Percentiles rank a stretch among this genome's conserved stretches.
phyloP scores from a whole-genome alignment of 2,329 filamentous ascomycete genomes.

The Incumbomyces lentus region DNA sequence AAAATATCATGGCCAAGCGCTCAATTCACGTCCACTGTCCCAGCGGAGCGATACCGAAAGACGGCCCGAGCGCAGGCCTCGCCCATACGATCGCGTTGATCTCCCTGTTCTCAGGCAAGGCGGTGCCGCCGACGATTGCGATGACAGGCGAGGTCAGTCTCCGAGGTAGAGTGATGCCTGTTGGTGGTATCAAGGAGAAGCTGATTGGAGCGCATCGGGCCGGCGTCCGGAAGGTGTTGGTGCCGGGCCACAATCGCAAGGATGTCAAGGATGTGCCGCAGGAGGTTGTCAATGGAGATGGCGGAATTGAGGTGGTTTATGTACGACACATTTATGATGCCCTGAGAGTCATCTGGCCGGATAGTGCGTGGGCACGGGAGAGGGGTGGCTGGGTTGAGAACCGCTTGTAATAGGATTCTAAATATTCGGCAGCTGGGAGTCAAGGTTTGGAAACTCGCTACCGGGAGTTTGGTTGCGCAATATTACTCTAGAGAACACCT shows the following conservation, averaged over 20 bases:
- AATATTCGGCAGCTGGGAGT: no score
- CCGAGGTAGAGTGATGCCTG: slow-evolving; percentile 79
- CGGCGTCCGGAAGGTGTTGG: slow-evolving; percentile 84
- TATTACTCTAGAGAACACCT: no score
- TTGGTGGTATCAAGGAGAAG: slow-evolving; percentile 98
- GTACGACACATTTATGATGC: slow-evolving; percentile 96
- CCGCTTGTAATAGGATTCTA: slow-evolving; percentile 49
- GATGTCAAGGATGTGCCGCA: slow-evolving; percentile 82
- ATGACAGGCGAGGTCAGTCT: slow-evolving; percentile 83
- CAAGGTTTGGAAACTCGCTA: no score
- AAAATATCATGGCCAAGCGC: slow-evolving; percentile 92
- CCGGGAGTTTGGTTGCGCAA: no score
- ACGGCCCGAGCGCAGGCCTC: slow-evolving; percentile 72
- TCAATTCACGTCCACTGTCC: slow-evolving; percentile 95
- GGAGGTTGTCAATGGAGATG: slow-evolving; percentile 56
- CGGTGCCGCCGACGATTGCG: slow-evolving; percentile 81
- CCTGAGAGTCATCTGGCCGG: slow-evolving; percentile 82
- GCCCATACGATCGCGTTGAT: slow-evolving; percentile 91
- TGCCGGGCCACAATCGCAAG: slow-evolving; percentile 82
- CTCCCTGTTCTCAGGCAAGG: slow-evolving; percentile 73
- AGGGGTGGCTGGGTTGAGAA: slow-evolving; percentile 64
- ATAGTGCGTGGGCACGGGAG: slow-evolving; percentile 71
- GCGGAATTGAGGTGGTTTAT: slow-evolving; percentile 77
- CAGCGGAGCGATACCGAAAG: slow-evolving; percentile 88
- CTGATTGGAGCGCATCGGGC: slow-evolving; percentile 86